Evolutionary conservation across 2,329 filamentous ascomycete genomes (phyloP).

Genomic region (Colletotrichum sublineola): DNA sequence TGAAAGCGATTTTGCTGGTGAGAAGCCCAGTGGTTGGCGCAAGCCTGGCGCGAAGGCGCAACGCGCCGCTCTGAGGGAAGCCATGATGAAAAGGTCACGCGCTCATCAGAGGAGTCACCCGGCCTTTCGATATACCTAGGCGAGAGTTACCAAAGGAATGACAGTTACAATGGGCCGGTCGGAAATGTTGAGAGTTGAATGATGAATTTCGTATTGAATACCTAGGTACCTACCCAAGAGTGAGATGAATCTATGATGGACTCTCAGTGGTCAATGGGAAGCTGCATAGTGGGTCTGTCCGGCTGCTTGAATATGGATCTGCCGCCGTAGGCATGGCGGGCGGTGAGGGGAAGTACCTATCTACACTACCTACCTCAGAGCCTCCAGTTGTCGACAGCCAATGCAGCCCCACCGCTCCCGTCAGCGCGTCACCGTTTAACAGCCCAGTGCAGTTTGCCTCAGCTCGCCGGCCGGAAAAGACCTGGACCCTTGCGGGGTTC

Average conservation of each 20-base stretch:
- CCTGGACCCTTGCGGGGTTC: constrained; percentile 28
- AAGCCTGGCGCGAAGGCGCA: constrained; percentile 7
- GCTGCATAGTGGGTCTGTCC: background rate
- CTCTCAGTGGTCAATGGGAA: constrained; percentile 24
- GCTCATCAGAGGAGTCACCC: constrained; percentile 1
- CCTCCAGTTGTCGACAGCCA: background rate
- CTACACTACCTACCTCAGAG: background rate
- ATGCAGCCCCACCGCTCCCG: constrained; percentile 4
- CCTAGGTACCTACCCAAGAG: background rate
- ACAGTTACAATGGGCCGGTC: background rate
- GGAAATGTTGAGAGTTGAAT: background rate
- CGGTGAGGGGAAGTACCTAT: background rate
- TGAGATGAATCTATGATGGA: constrained; percentile 6
- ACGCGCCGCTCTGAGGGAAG: constrained; percentile 28
- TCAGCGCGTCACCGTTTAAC: constrained; percentile 11
- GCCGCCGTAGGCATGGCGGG: background rate
- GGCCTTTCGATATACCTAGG: background rate
- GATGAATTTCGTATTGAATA: background rate
- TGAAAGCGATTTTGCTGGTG: constrained; percentile 21
- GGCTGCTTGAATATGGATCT: background rate
- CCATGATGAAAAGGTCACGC: constrained; percentile 12
- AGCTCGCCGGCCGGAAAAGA: constrained; percentile 22
- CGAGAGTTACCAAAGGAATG: background rate
- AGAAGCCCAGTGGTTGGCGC: constrained; percentile 18
- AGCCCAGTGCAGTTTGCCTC: constrained; percentile 4